Base-by-base conservation (phyloP, 169 alveolate genomes). In the Eimeria brunetti region DNA sequence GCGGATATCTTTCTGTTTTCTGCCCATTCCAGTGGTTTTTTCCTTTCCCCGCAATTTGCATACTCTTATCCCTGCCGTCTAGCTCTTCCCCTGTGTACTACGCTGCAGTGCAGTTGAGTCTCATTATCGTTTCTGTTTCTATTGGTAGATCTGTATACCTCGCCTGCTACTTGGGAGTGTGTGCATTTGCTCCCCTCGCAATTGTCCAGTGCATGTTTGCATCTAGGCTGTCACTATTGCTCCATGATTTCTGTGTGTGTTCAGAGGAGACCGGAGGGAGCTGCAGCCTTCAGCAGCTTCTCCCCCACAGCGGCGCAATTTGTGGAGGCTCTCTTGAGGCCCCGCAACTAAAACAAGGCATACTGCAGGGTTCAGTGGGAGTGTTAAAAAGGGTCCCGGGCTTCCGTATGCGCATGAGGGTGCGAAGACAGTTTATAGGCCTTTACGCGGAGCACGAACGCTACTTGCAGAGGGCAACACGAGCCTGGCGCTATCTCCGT, bases 271-370 rank as follows among this genome's bases (percentile, higher is more conserved):
- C 67, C 67, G 49, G 64, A 78, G 27, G 88, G 44, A 6, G 90
- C 76, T 20, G 33, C 27, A 58, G 73, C 73, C 27, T 56, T 83
- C 75, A 30, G 76, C 53, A 83, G 73, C 33, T 83, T 83, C 5
- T 33, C 76, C 6, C 58, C 76, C 24, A 24, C 27, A 20, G 90
- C 90, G 36, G 1, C 36, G 69, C 76, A 83, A 53, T 36, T 83
- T 0, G 75, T 33, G 24, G 73, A 53, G 90, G 38, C 46, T 6
- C 46, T 78, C 88, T 44, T 78, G 88, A 73, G 83, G 27, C 83
- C 56, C 20, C 33, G 53, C 4, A 36, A 36, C 81, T 38, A 30
- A 38, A 1, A 4, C n/a, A 71, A 38, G 81, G 4, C 81, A 71
- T 0, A 33, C 30, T 71, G 27, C 41, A 33, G 49, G 30, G n/a